Conservation (phyloP, 2,329 filamentous ascomycete genomes). For the Aspergillus pseudoterreus region DNA sequence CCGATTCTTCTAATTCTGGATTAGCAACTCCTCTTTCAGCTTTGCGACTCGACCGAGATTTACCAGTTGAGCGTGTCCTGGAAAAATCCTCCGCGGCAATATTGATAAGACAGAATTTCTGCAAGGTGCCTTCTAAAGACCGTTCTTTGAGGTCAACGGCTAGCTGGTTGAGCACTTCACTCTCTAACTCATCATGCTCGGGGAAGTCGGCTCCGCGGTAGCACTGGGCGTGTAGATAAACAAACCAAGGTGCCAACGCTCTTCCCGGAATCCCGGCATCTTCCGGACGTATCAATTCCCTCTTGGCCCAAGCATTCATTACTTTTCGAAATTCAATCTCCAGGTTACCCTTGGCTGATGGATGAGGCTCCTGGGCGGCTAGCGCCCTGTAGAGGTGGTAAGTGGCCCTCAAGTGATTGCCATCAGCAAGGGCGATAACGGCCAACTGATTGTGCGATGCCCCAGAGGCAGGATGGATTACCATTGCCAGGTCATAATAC, state of each 20-base stretch:
- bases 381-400: conserved; percentile 88
- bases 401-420: conserved; percentile 76
- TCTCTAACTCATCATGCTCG: conserved; percentile 76
- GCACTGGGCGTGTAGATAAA: conserved; percentile 79
- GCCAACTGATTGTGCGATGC: conserved; percentile 86
- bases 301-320: conserved; percentile 53
- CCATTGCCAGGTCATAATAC: conserved; percentile 79
- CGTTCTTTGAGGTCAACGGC: conserved; percentile 68
- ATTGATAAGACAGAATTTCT: conserved; percentile 81
- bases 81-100: conserved; percentile 78
- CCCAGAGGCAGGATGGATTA: conserved; percentile 74
- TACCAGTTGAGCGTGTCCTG: conserved; percentile 57
- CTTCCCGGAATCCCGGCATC: conserved; percentile 50
- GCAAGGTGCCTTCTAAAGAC: conserved; percentile 60
- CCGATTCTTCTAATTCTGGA: conserved; percentile 44
- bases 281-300: conserved; percentile 47
- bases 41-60: conserved; percentile 14
- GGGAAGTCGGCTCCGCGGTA: conserved; percentile 72
- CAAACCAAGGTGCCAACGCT: conserved; percentile 74
- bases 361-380: conserved; percentile 69
- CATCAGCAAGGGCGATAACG: conserved; percentile 72
- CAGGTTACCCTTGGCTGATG: conserved; percentile 70
- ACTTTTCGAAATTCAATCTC: conserved; percentile 73
- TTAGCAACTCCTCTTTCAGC: conserved; percentile 12
- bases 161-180: conserved; percentile 76